Evolutionary conservation across 2,329 filamentous ascomycete species (phyloP).

Genomic region (Cytospora piceicola): DNA sequence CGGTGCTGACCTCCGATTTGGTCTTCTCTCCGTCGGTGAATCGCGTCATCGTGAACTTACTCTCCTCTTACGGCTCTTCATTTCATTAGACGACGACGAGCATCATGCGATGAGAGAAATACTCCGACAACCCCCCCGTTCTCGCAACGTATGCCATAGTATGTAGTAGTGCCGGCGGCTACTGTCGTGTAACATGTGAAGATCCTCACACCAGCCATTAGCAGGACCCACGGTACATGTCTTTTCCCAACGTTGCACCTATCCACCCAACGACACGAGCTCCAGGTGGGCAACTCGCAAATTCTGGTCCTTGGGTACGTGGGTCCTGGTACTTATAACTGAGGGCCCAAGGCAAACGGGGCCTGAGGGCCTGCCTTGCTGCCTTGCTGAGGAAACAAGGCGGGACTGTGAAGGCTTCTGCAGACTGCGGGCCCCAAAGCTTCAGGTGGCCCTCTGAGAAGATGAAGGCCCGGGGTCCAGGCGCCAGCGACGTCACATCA

Average conservation of each 20-base stretch:
- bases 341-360: too few relatives aligned
- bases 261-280: slow-evolving; percentile 6
- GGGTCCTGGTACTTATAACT: not conserved
- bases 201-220: not conserved
- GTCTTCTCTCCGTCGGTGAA: not conserved
- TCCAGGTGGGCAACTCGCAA: slow-evolving; percentile 9
- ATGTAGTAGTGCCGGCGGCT: not conserved
- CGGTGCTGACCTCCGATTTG: slow-evolving; percentile 4
- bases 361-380: too few relatives aligned
- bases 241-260: slow-evolving; percentile 5
- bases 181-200: slow-evolving; percentile 18
- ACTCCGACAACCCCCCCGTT: slow-evolving; percentile 5
- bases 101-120: slow-evolving; percentile 28
- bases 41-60: slow-evolving; percentile 20
- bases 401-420: slow-evolving; percentile 20
- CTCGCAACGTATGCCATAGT: not conserved
- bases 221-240: not conserved
- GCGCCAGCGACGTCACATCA: slow-evolving; percentile 7
- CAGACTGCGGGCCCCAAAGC: slow-evolving; percentile 15
- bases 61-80: slow-evolving; percentile 14
- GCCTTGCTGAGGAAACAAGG: slow-evolving; percentile 10
- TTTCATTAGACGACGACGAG: slow-evolving; percentile 22
- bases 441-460: slow-evolving; percentile 17
- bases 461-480: slow-evolving; percentile 6
- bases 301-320: slow-evolving; percentile 4